Evolutionary conservation across 148 eudicot species (phyloP).

Genomic region (Diospyros lotus): DNA sequence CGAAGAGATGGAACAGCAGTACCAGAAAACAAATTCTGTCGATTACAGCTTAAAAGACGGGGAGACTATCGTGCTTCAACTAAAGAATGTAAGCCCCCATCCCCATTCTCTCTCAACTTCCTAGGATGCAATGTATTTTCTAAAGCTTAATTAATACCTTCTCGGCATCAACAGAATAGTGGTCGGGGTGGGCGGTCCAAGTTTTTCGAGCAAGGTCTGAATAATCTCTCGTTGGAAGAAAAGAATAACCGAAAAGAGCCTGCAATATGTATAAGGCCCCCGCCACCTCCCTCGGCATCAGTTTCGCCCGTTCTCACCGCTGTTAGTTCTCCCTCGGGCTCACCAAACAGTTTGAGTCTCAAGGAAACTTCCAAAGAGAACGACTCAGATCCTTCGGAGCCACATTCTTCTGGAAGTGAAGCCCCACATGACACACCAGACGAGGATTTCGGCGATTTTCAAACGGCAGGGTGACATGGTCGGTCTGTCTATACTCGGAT

Average conservation of each 20-base stretch:
- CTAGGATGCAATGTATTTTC: not conserved
- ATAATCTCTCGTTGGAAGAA: slow-evolving; percentile 46
- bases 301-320: slow-evolving; percentile 44
- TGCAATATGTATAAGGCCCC: slow-evolving; percentile 59
- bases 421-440: slow-evolving; percentile 51
- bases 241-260: slow-evolving; percentile 47
- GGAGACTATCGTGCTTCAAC: slow-evolving; percentile 77
- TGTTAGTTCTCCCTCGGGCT: slow-evolving; percentile 33
- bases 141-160: slow-evolving; percentile 10
- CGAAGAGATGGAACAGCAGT: slow-evolving; percentile 98
- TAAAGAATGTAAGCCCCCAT: slow-evolving; percentile 55
- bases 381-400: slow-evolving; percentile 19
- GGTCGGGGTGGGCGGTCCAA: slow-evolving; percentile 47
- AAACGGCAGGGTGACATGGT: slow-evolving; percentile 52
- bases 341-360: slow-evolving; percentile 31
- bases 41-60: slow-evolving; percentile 98
- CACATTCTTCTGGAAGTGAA: slow-evolving; percentile 28
- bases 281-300: slow-evolving; percentile 77
- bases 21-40: slow-evolving; percentile 68
- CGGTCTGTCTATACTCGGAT: not conserved
- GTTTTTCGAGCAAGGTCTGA: slow-evolving; percentile 64
- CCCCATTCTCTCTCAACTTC: not conserved
- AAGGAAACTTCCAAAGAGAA: slow-evolving; percentile 19
- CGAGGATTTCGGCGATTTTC: slow-evolving; percentile 97
- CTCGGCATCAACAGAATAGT: slow-evolving; percentile 45